These are phyloP conservation scores for Tarenaya hassleriana DNA, from an alignment of 345 rosid genomes.

Conservation along the genomic window DNA sequence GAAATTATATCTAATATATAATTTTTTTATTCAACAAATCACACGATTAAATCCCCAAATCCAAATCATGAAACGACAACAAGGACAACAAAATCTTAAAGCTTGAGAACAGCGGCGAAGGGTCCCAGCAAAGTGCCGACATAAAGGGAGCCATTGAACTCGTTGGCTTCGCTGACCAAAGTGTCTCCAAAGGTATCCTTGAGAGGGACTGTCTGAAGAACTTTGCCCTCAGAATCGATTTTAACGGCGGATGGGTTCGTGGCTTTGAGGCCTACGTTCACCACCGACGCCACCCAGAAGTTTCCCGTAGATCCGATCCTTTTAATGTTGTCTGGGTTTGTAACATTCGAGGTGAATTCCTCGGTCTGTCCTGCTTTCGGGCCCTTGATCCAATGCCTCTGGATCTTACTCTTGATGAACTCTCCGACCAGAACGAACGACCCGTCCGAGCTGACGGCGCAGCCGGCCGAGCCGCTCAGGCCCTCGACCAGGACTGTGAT, in stretches of 20 bases:
- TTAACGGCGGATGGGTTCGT: slow-evolving; percentile 29
- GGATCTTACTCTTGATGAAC: slow-evolving; percentile 27
- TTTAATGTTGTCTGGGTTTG: slow-evolving; percentile 31
- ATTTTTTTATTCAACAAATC: background rate
- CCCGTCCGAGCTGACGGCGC: slow-evolving; percentile 30
- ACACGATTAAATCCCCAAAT: slow-evolving; percentile 4
- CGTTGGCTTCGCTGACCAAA: slow-evolving; percentile 28
- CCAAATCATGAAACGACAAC: too few relatives aligned
- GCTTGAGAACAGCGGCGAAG: slow-evolving; percentile 22
- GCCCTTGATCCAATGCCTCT: slow-evolving; percentile 32
- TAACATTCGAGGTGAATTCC: slow-evolving; percentile 24
- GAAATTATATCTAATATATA: slow-evolving; percentile 8
- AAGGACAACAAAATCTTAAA: background rate
- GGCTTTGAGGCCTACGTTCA: slow-evolving; percentile 19
- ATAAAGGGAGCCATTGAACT: slow-evolving; percentile 21
- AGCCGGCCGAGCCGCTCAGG: slow-evolving; percentile 28
- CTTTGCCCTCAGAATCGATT: slow-evolving; percentile 19
- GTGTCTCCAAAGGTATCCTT: slow-evolving; percentile 22
- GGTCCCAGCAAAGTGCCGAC: slow-evolving; percentile 21
- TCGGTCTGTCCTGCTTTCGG: slow-evolving; percentile 25
- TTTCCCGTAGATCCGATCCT: slow-evolving; percentile 24
- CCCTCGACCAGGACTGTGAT: slow-evolving; percentile 26
- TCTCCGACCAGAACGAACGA: slow-evolving; percentile 28
- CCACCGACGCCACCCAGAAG: slow-evolving; percentile 33
- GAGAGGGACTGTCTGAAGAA: slow-evolving; percentile 13